Base-by-base conservation (phyloP, 345 rosid species). In the Lepidium sativum region DNA sequence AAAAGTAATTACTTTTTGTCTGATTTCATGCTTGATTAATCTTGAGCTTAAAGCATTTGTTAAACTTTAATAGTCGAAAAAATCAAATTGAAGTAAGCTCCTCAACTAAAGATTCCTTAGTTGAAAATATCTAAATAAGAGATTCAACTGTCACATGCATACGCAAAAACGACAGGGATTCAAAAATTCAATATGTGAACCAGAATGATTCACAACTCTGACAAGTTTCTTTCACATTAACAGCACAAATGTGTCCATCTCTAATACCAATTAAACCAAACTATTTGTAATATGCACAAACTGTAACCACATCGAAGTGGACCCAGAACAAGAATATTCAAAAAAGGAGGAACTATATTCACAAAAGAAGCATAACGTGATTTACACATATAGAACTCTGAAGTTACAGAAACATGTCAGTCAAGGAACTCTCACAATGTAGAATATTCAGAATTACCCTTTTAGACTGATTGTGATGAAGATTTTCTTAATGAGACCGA, bases 401-500 rank as follows among this genome's bases (percentile, higher is more conserved):
- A 16, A 12, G 43, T 42, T 65, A 27, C 2, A 49, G 58, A 56
- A 41, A 23, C 70, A 49, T 55, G 75, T 50, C 40, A 21, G 21
- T 21, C 33, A 56, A 51, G 13, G 34, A 38, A 13, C 20, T 38
- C 47, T 38, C 60, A 64, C 61, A 50, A 3, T 57, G n/a, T n/a
- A n/a, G n/a, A n/a, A n/a, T n/a, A n/a, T 27, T 52, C 35, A 17
- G 20, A 51, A 51, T 35, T 37, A 72, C 41, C 38, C 57, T 23
- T 54, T 54, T 54, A 66, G 43, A 56, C 76, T 54, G 61, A 60
- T 51, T 82, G 77, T 6, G 92, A 80, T 10, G 91, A 82, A 51
- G 97, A 81, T 80, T 86, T 78, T 2, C 96, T 96, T 73, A 92
- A 55, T 0, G 87, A 82, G 58, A 92, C 97, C 1, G 99, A 92